A percentile compares a stretch with the other conserved stretches of the same genome.
These are phyloP conservation scores for Boletellus dicymbophilus DNA, from an alignment of 1,284 basidiomycete genomes.

Conservation along the genomic window DNA sequence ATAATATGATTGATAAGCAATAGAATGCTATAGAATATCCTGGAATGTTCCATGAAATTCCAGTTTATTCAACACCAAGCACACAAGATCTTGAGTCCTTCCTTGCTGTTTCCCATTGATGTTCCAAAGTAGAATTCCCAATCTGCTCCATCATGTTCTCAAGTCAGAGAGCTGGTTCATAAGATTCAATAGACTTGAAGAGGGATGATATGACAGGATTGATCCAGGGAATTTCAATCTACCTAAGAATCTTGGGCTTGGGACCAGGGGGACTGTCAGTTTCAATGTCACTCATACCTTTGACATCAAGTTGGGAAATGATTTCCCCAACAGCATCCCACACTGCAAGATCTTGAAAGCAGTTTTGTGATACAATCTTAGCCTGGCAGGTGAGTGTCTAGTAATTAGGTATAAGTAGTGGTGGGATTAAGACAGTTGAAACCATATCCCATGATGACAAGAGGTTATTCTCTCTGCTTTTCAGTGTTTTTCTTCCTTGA, in stretches of 20 bases:
- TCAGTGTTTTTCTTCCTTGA: too few relatives aligned
- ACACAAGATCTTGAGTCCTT: neutral
- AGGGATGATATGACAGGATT: neutral
- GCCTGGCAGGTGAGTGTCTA: too few relatives aligned
- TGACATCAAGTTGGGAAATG: neutral
- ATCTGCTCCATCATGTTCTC: neutral
- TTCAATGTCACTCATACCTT: neutral
- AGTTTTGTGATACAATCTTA: neutral
- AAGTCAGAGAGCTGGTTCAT: neutral
- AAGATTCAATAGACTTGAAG: neutral
- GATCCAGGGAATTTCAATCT: neutral
- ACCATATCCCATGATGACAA: too few relatives aligned
- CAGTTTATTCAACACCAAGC: too few relatives aligned
- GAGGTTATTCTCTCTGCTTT: too few relatives aligned
- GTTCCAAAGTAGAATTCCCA: neutral
- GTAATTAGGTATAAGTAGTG: too few relatives aligned
- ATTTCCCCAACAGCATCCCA: neutral
- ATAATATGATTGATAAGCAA: too few relatives aligned
- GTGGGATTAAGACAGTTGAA: too few relatives aligned
- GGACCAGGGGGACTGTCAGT: neutral
- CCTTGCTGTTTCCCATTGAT: neutral
- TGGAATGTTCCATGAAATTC: too few relatives aligned
- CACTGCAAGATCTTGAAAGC: neutral
- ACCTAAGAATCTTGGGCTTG: neutral
- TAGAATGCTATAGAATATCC: too few relatives aligned